These are phyloP conservation scores for Malus asiatica DNA, from an alignment of 306 rosid genomes.

Conservation along the genomic window DNA sequence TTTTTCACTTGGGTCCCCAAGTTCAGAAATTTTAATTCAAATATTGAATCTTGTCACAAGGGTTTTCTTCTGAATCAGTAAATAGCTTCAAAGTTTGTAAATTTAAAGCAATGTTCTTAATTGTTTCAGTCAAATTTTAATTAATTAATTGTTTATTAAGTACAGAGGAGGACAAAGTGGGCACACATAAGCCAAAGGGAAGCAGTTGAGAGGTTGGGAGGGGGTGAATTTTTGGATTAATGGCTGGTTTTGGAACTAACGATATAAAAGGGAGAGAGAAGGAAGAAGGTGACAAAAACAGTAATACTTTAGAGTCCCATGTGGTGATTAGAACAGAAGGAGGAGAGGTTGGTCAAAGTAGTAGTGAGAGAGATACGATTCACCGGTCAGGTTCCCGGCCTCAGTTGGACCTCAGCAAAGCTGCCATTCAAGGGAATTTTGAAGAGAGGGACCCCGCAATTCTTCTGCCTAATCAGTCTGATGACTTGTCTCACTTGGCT, in stretches of 20 bases:
- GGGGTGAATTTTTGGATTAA: slow-evolving; percentile 29
- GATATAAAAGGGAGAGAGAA: slow-evolving; percentile 19
- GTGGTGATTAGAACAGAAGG: not conserved
- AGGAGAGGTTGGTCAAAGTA: slow-evolving; percentile 32
- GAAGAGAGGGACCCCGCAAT: slow-evolving; percentile 89
- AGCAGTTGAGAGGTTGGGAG: slow-evolving; percentile 37
- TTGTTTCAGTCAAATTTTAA: not conserved
- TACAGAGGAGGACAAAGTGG: not conserved
- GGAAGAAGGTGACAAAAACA: slow-evolving; percentile 11
- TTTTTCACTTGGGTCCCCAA: too few species aligned
- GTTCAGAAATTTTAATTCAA: not conserved
- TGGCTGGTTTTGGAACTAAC: slow-evolving; percentile 59
- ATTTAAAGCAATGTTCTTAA: not conserved
- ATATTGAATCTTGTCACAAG: not conserved
- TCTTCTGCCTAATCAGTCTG: slow-evolving; percentile 91
- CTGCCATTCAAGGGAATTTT: slow-evolving; percentile 73
- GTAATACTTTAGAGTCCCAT: slow-evolving; percentile 5
- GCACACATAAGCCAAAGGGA: slow-evolving; percentile 19
- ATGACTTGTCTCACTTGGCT: slow-evolving; percentile 84
- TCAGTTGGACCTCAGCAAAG: slow-evolving; percentile 92
- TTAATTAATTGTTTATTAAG: not conserved
- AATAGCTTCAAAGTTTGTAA: not conserved
- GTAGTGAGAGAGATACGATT: slow-evolving; percentile 49
- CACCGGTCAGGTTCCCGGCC: slow-evolving; percentile 88
- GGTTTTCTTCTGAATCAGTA: not conserved